These are phyloP conservation scores for Apiosordaria backusii DNA, from an alignment of 495 filamentous ascomycete species.

Conservation along the genomic window DNA sequence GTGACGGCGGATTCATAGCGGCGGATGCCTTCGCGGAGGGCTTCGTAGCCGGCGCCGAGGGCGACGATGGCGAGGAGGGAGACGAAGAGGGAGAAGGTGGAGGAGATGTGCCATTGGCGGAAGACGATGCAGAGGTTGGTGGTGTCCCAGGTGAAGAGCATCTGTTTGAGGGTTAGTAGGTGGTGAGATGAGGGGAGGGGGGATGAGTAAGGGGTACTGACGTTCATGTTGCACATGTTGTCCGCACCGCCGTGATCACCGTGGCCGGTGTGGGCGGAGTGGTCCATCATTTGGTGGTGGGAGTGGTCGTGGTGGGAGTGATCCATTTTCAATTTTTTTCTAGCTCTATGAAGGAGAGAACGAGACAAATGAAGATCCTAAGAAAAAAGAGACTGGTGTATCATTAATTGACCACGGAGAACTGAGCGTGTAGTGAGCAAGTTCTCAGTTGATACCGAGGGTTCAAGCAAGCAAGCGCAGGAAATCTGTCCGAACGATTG, in stretches of 20 bases:
- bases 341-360: neutral
- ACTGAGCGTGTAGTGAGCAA: neutral
- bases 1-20: slow-evolving; percentile 67
- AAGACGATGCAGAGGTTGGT: slow-evolving; percentile 93
- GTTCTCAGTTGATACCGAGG: neutral
- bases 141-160: slow-evolving; percentile 96
- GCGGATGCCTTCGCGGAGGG: slow-evolving; percentile 68
- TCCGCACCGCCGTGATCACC: slow-evolving; percentile 27
- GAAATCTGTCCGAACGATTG: neutral
- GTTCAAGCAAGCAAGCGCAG: neutral
- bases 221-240: slow-evolving; percentile 75
- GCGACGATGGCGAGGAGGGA: slow-evolving; percentile 79
- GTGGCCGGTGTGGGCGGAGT: slow-evolving; percentile 49
- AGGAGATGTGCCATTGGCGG: slow-evolving; percentile 78
- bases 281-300: slow-evolving; percentile 39
- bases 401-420: too few species aligned
- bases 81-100: slow-evolving; percentile 65
- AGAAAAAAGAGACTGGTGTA: too few species aligned
- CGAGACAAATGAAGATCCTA: neutral
- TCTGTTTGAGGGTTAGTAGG: slow-evolving; percentile 48
- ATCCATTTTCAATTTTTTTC: slow-evolving; percentile 34
- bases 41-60: slow-evolving; percentile 87
- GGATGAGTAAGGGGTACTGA: slow-evolving; percentile 37
- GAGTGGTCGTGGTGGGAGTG: slow-evolving; percentile 43
- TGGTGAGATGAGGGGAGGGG: slow-evolving; percentile 1